Evolutionary conservation across 768 basidiomycete genomes (phyloP), one percentile per base, ranked within the genome.

Genomic region (Mycena crocata): DNA sequence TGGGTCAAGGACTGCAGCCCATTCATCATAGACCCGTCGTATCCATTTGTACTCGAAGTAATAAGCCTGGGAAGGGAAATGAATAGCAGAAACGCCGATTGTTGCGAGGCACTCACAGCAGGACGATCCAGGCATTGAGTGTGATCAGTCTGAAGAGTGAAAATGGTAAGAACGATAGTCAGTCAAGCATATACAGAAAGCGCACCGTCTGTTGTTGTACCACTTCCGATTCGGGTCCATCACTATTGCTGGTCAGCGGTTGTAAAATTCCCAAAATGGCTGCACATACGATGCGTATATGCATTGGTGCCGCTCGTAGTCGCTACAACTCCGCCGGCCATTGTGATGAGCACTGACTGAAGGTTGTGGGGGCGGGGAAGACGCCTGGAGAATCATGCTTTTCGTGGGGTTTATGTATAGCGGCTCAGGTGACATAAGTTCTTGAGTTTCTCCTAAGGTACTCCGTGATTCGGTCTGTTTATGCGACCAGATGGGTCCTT

Each of bases 11-110:
- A 86, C 77, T 94, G 92, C 44, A 94, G 82, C 75, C 90, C 90
- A 77, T 93, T 92, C 91, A 92, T 91, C 87, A 92, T 88, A 75
- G 87, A 89, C 65, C 90, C 90, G 72, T 93, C 92, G 74, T 89
- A 93, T 56, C 91, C 92, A 75, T 88, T 91, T 51, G 89, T 91
- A 17, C 89, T 90, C 28, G 91, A 91, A 14, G 91, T 92, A 73
- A 92, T 90, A 68, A 93, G 86, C 52, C 89, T 90, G 58, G 24
- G 57, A 24, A 51, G 30, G n/a, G 37, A 39, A 39, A 44, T 60
- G 30, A 46, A 5, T 2, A 24, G 17, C n/a, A 14, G 32, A 6
- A 50, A 7, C 45, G 17, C 5, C 2, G 35, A 34, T 40, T 44
- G 24, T 34, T 32, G 19, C 24, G 79, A 17, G 2, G 0, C 24